Base-by-base conservation (phyloP, 805 yeast genomes). In the Myxozyma geophila region DNA sequence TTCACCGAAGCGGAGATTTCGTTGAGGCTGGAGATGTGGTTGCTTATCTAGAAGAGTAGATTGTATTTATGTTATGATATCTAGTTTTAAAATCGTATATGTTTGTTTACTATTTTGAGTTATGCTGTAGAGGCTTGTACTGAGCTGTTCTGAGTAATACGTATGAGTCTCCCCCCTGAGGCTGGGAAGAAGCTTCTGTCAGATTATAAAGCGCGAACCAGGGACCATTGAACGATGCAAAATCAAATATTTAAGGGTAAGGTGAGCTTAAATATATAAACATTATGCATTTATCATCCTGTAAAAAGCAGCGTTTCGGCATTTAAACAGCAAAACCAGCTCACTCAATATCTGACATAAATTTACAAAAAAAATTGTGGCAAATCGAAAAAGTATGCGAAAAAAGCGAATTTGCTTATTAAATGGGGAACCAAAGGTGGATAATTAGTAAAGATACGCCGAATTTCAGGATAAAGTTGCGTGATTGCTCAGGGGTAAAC, bases 1-100 rank as follows among this genome's bases (percentile, higher is more conserved):
- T 85, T 62, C 97, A 91, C 75, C 81, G 82, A 60, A 90, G 91
- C 73, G 98, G 98, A 72, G 97, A 93, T 73, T 90, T 95, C 89
- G 96, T 93, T 47, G 98, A 93, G 64, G 91, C 97, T 46, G 99
- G 99, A 67, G 98, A 95, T 75, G 78, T 91, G 66, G 97, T 95
- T 53, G 98, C 88, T 56, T 96, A 92, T 28, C 78, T 89, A 12
- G 66, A 62, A 51, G 62, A 52, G 46, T 51, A 58, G 54, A 40
- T 17, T 12, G 35, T 19, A 13, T 36, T 15, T 44, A 9, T 44
- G 13, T 21, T 40, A 37, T 21, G 36, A 33, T 37, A 8, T 48
- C 13, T 19, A 15, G 10, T 43, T 37, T 43, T 37, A 17, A 13
- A 28, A 28, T 28, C n/a, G n/a, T n/a, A n/a, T 58, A 39, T 52